phyloP scores from a whole-genome alignment of 768 basidiomycete species.

The Lyophyllum semitale region DNA sequence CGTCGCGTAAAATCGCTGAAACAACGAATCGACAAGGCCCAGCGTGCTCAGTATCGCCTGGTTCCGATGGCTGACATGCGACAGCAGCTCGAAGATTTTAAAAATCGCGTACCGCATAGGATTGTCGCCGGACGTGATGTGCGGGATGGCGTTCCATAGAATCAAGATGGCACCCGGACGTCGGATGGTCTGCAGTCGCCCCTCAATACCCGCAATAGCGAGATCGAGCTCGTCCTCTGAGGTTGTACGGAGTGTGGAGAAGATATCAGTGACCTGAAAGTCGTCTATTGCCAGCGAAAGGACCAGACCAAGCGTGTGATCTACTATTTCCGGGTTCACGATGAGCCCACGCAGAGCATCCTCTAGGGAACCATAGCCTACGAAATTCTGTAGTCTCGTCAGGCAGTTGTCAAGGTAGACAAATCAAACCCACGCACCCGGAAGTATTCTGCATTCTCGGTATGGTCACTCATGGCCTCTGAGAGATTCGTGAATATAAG shows the following conservation, averaged over 20 bases:
- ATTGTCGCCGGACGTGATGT: constrained; percentile 32
- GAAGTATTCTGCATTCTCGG: constrained; percentile 63
- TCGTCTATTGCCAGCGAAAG: constrained; percentile 69
- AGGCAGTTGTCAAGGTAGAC: background rate
- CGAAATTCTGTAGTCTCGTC: constrained; percentile 39
- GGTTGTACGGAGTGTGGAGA: constrained; percentile 44
- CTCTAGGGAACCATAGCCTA: constrained; percentile 67
- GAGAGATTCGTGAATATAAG: constrained; percentile 66
- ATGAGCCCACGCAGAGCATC: constrained; percentile 60
- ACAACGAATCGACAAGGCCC: constrained; percentile 54
- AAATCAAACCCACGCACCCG: constrained; percentile 44
- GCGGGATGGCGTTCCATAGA: constrained; percentile 52
- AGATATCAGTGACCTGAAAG: constrained; percentile 58
- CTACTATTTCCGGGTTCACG: constrained; percentile 43
- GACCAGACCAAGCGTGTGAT: constrained; percentile 65
- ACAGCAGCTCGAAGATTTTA: constrained; percentile 65
- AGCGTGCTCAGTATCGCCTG: constrained; percentile 65
- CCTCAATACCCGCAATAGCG: constrained; percentile 41
- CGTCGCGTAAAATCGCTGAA: constrained; percentile 44
- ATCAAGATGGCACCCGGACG: constrained; percentile 64
- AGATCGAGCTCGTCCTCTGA: constrained; percentile 39
- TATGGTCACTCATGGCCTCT: constrained; percentile 60
- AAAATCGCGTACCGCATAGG: constrained; percentile 54
- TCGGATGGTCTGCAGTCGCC: constrained; percentile 50
- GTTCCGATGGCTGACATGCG: constrained; percentile 65